Evolutionary conservation across 169 alveolate genomes (phyloP).

Genomic region (Sarcocystis neurona): DNA sequence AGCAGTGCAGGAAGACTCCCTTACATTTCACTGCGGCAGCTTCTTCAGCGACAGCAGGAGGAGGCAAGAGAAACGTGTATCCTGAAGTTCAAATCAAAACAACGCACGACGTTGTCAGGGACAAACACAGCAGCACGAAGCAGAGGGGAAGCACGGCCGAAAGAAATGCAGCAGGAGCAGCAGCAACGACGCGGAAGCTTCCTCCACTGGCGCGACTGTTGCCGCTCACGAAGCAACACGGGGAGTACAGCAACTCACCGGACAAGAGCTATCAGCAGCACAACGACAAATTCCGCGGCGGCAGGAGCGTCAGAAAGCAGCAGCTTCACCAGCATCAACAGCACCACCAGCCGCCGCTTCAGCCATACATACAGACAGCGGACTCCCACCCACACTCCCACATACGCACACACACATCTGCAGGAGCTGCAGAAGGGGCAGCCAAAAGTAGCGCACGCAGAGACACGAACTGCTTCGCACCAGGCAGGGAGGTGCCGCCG

Average conservation of each 20-base stretch:
- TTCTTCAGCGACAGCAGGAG: too few relatives aligned
- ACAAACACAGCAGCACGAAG: background rate
- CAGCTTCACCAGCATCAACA: background rate
- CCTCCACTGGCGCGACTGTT: too few relatives aligned
- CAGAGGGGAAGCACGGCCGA: background rate
- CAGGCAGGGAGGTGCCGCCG: too few relatives aligned
- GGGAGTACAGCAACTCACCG: background rate
- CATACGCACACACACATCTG: too few relatives aligned
- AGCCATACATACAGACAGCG: too few relatives aligned
- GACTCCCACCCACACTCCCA: too few relatives aligned
- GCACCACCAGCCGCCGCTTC: constrained; percentile 19
- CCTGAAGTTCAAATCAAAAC: background rate
- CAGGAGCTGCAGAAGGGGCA: too few relatives aligned
- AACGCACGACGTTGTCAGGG: background rate
- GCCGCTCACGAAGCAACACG: background rate
- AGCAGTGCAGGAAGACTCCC: too few relatives aligned
- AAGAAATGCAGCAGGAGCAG: constrained; percentile 41
- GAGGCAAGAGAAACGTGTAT: background rate
- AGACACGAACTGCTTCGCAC: too few relatives aligned
- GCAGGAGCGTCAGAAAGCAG: constrained; percentile 9
- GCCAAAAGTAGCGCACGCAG: too few relatives aligned
- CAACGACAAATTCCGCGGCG: background rate
- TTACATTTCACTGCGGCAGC: too few relatives aligned
- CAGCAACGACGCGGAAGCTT: too few relatives aligned
- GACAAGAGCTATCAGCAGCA: constrained; percentile 9